Base-by-base conservation (phyloP, 164 flowering plant species). In the Brasenia schreberi region DNA sequence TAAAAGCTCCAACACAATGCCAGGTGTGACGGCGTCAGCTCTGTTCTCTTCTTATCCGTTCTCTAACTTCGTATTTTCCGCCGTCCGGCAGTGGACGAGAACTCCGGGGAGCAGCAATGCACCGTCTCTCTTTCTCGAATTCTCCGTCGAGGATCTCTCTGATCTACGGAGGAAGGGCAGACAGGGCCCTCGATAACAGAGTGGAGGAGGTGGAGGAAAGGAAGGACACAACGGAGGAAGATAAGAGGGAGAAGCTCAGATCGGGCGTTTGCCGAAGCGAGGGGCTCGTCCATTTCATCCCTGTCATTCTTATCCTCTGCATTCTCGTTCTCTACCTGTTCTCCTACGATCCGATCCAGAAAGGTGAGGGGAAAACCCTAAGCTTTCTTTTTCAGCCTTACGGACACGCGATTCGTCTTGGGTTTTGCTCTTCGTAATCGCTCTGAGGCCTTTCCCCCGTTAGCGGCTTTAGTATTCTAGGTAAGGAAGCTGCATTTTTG, bases 261-360 rank as follows among this genome's bases (percentile, higher is more conserved):
- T 7, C 14, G 16, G 10, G 65, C 65, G 33, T 5, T 16, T 7
- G 43, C 12, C 44, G 60, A 11, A n/a, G 61, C 16, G 65, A 71
- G 53, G 27, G 44, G 17, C 42, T 43, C 65, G 42, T 71, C 9
- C 73, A 71, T 42, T 18, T 71, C 16, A 71, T 71, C 17, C 73
- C 73, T 2, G 3, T 66, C 33, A 12, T 71, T 42, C 53, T 42
- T 19, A 0, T 71, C 53, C 19, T 62, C 39, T 71, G 73, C 19
- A 62, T 71, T 59, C 73, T 71, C 65, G 44, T 71, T 53, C 73
- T 71, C 56, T 62, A 66, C 62, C 65, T 66, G 19, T 67, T 65
- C 62, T 71, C 73, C 62, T 63, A 71, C 19, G 69, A 66, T 66
- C 73, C 73, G 4, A 18, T 68, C 14, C 62, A 56, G 10, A 43